Base-by-base conservation (phyloP, 768 basidiomycete species). In the Vararia minispora region DNA sequence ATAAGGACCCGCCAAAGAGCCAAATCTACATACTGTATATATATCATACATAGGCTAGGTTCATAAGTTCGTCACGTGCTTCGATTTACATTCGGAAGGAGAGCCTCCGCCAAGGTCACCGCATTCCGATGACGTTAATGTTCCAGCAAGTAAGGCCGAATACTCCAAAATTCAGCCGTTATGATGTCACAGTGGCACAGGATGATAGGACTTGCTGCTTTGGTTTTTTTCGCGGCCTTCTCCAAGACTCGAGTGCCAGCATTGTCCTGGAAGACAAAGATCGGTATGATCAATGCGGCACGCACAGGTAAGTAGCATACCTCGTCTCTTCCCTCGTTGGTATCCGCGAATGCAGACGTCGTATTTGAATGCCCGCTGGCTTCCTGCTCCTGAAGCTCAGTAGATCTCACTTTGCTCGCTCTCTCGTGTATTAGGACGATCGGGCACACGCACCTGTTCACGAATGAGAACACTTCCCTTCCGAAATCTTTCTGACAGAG, bases 381-480 rank as follows among this genome's bases (percentile, higher is more conserved):
- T 26, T 25, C 33, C n/a, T 22, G 14, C 29, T 10, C 28, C 20
- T 26, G 16, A 6, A 25, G 13, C 13, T 27, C 37, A 29, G 18
- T 31, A 22, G 26, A 16, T n/a, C 16, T 11, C 20, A 16, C 18
- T 31, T 16, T 33, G 23, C 30, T 14, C 23, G 37, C 13, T 24
- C 16, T 28, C 28, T 9, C 4, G 21, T 17, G 16, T 25, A 14
- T 31, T 20, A n/a, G 13, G 26, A 29, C 25, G 14, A 28, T 33
- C 21, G 20, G 2, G 35, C 18, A n/a, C 22, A 28, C 46, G 34
- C 44, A 72, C 79, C 60, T 71, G 64, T 46, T 79, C 68, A 40
- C 89, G 74, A 32, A 89, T 70, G 9, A 97, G 55, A 2, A 88
- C 68, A 48, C 83, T 91, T 9, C 95, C 95, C 55, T 92, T 94